Conservation (phyloP, 805 yeast genomes). For the Metschnikowia sp. region DNA sequence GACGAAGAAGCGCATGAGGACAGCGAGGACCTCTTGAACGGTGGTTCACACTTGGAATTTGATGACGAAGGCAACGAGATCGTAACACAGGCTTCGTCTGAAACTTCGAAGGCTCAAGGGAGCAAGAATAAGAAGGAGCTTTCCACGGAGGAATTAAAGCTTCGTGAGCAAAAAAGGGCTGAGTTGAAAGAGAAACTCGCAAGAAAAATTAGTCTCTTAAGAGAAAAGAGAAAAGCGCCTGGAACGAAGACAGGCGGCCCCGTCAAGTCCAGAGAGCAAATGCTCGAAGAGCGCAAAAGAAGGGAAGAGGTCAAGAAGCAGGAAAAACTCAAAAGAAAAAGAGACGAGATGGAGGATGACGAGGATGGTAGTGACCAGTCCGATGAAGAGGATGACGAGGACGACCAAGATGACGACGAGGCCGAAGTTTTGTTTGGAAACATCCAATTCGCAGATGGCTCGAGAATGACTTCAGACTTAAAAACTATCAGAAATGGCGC, state of each 20-base stretch:
- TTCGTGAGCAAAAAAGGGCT: conserved; percentile 52
- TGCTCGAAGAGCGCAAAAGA: conserved; percentile 58
- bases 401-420: conserved; percentile 28
- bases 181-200: conserved; percentile 78
- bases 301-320: conserved; percentile 45
- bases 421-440: conserved; percentile 66
- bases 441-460: conserved; percentile 79
- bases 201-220: conserved; percentile 62
- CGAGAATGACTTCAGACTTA: conserved; percentile 71
- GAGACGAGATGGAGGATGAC: conserved; percentile 40
- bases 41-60: conserved; percentile 43
- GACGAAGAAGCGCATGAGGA: not conserved
- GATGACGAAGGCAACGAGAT: conserved; percentile 70
- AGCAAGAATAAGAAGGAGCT: conserved; percentile 22
- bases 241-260: conserved; percentile 81
- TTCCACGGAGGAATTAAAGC: conserved; percentile 48
- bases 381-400: conserved; percentile 28
- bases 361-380: conserved; percentile 32
- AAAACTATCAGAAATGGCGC: conserved; percentile 46
- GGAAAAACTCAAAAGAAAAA: conserved; percentile 41
- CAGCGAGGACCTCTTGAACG: conserved; percentile 14
- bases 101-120: conserved; percentile 4
- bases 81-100: conserved; percentile 9
- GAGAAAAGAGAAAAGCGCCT: conserved; percentile 86
- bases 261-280: conserved; percentile 78